Evolutionary conservation across 371 early-diverging fungal species (phyloP).

Genomic region (Mortierella sp.): DNA sequence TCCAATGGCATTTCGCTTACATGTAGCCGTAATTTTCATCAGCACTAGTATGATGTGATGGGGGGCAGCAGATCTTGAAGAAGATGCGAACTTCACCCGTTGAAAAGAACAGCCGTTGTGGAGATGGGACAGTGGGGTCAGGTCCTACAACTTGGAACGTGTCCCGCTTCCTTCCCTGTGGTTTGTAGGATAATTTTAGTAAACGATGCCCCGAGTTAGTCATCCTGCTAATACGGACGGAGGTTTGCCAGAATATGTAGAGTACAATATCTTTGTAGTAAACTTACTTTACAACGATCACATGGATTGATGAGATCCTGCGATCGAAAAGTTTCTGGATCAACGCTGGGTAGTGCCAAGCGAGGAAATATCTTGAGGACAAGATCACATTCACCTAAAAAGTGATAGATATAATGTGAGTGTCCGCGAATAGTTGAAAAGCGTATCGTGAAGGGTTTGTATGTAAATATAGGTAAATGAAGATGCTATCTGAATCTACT

Average conservation of each 20-base stretch:
- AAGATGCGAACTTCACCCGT: conserved; percentile 37
- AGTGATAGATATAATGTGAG: neutral
- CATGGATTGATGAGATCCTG: conserved; percentile 40
- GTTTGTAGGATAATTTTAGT: neutral
- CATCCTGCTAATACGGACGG: neutral
- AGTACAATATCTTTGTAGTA: neutral
- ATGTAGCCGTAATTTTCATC: conserved; percentile 28
- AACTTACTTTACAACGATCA: conserved; percentile 39
- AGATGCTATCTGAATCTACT: too few relatives aligned
- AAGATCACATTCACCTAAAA: conserved; percentile 50
- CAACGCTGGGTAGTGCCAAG: conserved; percentile 8
- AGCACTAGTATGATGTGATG: conserved; percentile 30
- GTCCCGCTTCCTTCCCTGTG: conserved; percentile 36
- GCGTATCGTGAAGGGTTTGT: too few relatives aligned
- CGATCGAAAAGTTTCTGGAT: conserved; percentile 17
- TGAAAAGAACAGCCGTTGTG: conserved; percentile 46
- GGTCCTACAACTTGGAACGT: conserved; percentile 43
- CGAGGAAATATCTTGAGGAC: conserved; percentile 53
- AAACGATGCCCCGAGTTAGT: neutral
- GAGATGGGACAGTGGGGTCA: conserved; percentile 42
- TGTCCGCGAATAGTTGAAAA: neutral
- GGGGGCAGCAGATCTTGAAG: conserved; percentile 49
- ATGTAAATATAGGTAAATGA: too few relatives aligned
- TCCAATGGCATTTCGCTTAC: conserved; percentile 25
- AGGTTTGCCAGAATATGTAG: neutral